Base-by-base conservation (phyloP, 495 filamentous ascomycete species). In the Aspergillus saccharolyticus region DNA sequence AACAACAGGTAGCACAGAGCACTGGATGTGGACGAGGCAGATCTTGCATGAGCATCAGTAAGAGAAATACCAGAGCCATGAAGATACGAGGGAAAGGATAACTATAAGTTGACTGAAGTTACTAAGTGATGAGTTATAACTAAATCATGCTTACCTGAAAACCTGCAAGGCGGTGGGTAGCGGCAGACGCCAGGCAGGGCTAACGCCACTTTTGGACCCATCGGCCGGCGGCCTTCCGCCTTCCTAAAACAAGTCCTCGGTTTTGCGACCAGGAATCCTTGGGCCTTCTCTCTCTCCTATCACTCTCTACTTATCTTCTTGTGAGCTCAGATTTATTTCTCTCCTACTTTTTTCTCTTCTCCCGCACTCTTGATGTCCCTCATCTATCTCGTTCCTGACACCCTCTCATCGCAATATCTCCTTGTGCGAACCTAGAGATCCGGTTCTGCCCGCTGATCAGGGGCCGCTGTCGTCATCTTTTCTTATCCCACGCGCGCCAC, bases 401-500 rank as follows among this genome's bases (percentile, higher is more conserved):
- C n/a, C 19, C 16, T 25, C 16, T 43, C 42, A 18, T 39, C 33
- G 12, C 6, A 15, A 12, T 39, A 5, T 2, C 33, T 15, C 33
- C 7, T 39, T 39, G 4, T 39, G 4, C 14, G 33, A 5, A 2
- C 33, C 33, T 39, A 39, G 33, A 39, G 7, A 39, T 19, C 44
- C 20, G 14, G 18, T 28, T 25, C n/a, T 33, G 17, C 44, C 20
- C n/a, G n/a, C 30, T 51, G 45, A 28, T 48, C 25, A 45, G 42
- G 21, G 33, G 33, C 10, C 33, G 28, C 46, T 58, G 24, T 24
- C 52, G 44, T 60, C 24, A 52, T 56, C 43, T 30, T 8, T 50
- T 52, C 50, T n/a, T 54, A 47, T 49, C 28, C 57, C 57, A 25
- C 48, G 57, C 54, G 67, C 66, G 69, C 66, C 58, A 56, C 43